Base-by-base conservation (phyloP, 1,139 yeast species). In the Geotrichum reessii region DNA sequence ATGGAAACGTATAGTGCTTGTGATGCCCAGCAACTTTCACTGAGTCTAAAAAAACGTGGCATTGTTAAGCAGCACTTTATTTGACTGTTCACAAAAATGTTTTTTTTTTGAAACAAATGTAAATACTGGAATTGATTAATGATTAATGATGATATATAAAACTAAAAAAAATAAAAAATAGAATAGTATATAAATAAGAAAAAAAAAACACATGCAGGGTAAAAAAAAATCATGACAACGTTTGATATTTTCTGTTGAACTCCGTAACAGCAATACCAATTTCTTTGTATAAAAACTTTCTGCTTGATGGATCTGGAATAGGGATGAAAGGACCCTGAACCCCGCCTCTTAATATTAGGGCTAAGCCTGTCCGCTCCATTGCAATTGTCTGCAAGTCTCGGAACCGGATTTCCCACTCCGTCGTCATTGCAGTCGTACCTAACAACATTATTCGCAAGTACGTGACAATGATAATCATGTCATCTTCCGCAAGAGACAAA, bases 221-320 rank as follows among this genome's bases (percentile, higher is more conserved):
- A 28, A 44, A 42, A 21, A 42, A 44, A 44, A 28, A 1, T 51
- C 49, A 65, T 21, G 58, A 48, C 19, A 70, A 56, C 3, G 73
- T 69, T 57, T 72, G 73, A 48, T 69, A 67, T 58, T 65, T 64
- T 22, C 69, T 66, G 70, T 91, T 91, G 73, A 79, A 90, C 65
- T 86, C 90, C 42, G 79, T 80, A 14, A 90, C 98, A 0, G 97
- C 97, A 61, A 86, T 74, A 5, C 86, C 87, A 65, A 93, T 88
- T 67, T 82, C 83, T 63, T 78, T 81, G 76, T 90, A 91, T 63
- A 93, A 73, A 71, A 82, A 86, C 60, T 78, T 77, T 64, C 93
- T 78, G 61, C 85, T 84, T 7, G 80, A 74, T 51, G 78, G 76
- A 60, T 89, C 95, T 0, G 89, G 84, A 47, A 92, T 78, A 0